Percentiles rank a stretch among this genome's conserved stretches.
Evolutionary conservation across 2,329 filamentous ascomycete genomes (phyloP).

Genomic region (Neocucurbitaria cava): DNA sequence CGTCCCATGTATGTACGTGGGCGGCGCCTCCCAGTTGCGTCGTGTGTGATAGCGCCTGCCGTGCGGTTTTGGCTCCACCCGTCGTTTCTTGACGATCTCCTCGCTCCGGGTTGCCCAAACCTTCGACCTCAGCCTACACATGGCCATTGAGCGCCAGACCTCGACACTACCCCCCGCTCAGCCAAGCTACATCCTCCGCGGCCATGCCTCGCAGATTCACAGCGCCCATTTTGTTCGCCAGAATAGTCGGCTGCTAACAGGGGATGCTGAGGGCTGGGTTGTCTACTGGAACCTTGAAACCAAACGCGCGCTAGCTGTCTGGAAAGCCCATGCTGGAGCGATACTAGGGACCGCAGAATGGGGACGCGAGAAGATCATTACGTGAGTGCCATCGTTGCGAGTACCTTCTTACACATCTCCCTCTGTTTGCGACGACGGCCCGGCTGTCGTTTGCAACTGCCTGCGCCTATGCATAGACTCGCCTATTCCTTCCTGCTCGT

Average conservation of each 20-base stretch:
- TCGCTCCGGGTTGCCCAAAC: conserved; percentile 39
- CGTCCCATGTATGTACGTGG: too few species aligned
- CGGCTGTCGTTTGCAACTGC: not conserved
- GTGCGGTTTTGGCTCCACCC: conserved; percentile 16
- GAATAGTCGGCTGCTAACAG: conserved; percentile 81
- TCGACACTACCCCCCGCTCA: conserved; percentile 57
- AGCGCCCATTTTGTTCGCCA: conserved; percentile 72
- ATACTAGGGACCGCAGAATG: conserved; percentile 78
- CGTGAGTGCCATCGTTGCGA: conserved; percentile 63
- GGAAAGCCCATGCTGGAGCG: conserved; percentile 81
- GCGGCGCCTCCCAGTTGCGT: conserved; percentile 14
- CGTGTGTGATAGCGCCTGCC: conserved; percentile 19
- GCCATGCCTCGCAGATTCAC: conserved; percentile 83
- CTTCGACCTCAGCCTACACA: conserved; percentile 34
- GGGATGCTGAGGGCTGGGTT: conserved; percentile 89
- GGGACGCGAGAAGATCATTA: conserved; percentile 77
- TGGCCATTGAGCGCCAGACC: conserved; percentile 37
- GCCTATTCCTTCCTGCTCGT: conserved; percentile 1
- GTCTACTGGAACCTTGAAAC: conserved; percentile 84
- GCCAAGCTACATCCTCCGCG: conserved; percentile 77
- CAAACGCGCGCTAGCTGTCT: conserved; percentile 82
- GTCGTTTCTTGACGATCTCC: conserved; percentile 28
- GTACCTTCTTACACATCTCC: not conserved
- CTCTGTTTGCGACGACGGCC: not conserved
- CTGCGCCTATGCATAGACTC: not conserved